Evolutionary conservation across 129 eudicot species (phyloP).

Genomic region (Chrysanthemum makinoi): DNA sequence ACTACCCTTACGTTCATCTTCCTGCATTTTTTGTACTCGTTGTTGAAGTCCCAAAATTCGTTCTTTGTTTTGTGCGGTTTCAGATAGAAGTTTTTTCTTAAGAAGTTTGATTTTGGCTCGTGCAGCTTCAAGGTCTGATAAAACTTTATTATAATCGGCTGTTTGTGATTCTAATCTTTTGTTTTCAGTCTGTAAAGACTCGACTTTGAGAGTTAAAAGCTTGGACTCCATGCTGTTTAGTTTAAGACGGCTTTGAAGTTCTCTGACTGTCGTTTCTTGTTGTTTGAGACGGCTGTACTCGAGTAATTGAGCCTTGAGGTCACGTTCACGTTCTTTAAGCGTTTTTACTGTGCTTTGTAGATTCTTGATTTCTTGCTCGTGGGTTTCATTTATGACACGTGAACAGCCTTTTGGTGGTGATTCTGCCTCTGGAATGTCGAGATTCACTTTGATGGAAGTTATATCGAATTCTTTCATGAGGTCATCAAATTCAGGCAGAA

Average conservation of each 20-base stretch:
- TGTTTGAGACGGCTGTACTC: slow-evolving; percentile 83
- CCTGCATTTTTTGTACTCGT: slow-evolving; percentile 55
- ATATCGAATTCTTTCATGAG: slow-evolving; percentile 52
- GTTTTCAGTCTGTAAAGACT: slow-evolving; percentile 63
- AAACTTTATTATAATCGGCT: slow-evolving; percentile 57
- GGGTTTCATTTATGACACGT: slow-evolving; percentile 31
- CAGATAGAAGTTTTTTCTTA: slow-evolving; percentile 57
- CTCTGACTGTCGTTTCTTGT: slow-evolving; percentile 68
- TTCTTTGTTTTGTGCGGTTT: slow-evolving; percentile 61
- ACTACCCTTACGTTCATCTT: slow-evolving; percentile 38
- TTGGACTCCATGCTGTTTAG: slow-evolving; percentile 72
- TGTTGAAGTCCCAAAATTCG: slow-evolving; percentile 53
- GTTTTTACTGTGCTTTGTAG: slow-evolving; percentile 48
- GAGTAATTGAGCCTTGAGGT: slow-evolving; percentile 64
- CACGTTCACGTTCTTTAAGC: slow-evolving; percentile 66
- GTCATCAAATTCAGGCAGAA: slow-evolving; percentile 65
- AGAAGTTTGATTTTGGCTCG: slow-evolving; percentile 60
- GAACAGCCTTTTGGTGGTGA: slow-evolving; percentile 19
- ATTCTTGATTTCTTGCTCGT: slow-evolving; percentile 54
- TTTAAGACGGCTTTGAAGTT: slow-evolving; percentile 75
- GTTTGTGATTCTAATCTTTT: slow-evolving; percentile 55
- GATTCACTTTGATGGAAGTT: slow-evolving; percentile 24
- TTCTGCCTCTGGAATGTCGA: slow-evolving; percentile 29
- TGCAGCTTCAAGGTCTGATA: slow-evolving; percentile 80
- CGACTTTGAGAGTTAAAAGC: slow-evolving; percentile 55